phyloP scores from a whole-genome alignment of 106 monocot genomes.

The Cymbidium sinense region DNA sequence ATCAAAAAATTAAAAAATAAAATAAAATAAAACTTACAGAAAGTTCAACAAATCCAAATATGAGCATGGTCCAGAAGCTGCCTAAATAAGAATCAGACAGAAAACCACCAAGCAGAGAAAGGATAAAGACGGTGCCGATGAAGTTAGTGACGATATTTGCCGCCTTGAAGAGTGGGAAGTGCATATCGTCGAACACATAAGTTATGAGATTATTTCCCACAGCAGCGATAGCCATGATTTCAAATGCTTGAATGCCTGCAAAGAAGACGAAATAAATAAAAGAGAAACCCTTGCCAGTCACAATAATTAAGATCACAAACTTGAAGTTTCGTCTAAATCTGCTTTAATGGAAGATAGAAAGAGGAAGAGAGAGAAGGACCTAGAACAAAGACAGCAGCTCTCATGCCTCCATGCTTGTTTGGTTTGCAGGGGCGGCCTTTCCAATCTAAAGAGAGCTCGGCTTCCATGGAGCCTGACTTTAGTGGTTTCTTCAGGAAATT shows the following conservation, averaged over 20 bases:
- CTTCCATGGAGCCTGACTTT: constrained; percentile 4
- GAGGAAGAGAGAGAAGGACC: constrained; percentile 35
- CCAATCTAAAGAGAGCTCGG: constrained; percentile 62
- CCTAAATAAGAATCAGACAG: constrained; percentile 95
- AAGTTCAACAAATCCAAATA: constrained; percentile 89
- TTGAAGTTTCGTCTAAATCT: neutral
- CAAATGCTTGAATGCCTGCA: constrained; percentile 84
- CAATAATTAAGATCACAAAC: neutral
- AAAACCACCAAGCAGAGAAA: constrained; percentile 88
- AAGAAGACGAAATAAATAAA: neutral
- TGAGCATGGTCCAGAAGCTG: constrained; percentile 91
- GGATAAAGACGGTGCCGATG: constrained; percentile 82
- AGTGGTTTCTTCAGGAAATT: neutral
- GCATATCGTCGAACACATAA: constrained; percentile 96
- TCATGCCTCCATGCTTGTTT: constrained; percentile 77
- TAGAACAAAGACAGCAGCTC: constrained; percentile 80
- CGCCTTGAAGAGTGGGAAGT: constrained; percentile 67
- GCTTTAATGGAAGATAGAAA: neutral
- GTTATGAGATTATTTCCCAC: constrained; percentile 98
- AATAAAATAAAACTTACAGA: constrained; percentile 48
- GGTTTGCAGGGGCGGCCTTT: constrained; percentile 69
- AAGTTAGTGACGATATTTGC: constrained; percentile 97
- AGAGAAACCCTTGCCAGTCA: neutral
- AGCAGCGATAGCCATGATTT: constrained; percentile 96
- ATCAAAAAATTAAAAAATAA: too few species aligned